Percentiles rank a stretch among this genome's conserved stretches.
Conservation (phyloP, 768 basidiomycete genomes). For the Cystobasidium tubakii region DNA sequence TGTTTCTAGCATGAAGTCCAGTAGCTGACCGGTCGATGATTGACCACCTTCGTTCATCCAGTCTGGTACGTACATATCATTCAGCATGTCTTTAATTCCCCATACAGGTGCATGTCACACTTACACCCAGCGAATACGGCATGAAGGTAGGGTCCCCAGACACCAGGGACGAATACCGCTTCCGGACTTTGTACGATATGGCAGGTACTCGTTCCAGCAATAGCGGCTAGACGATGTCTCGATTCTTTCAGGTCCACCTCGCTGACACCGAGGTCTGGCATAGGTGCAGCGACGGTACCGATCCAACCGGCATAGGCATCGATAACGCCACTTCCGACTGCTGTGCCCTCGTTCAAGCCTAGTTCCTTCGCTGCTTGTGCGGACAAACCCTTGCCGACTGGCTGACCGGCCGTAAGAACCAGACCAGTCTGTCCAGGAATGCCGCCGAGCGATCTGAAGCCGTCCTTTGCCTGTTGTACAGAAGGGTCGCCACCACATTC, state of each 20-base stretch:
- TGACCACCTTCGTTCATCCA: constrained; percentile 99
- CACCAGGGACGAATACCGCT: constrained; percentile 79
- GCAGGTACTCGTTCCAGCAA: constrained; percentile 94
- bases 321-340: constrained; percentile 89
- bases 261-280: constrained; percentile 53
- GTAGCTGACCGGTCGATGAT: constrained; percentile 95
- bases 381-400: constrained; percentile 76
- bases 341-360: constrained; percentile 74
- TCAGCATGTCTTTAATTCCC: neutral
- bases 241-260: constrained; percentile 67
- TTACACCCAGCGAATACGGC: constrained; percentile 76
- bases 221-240: constrained; percentile 73
- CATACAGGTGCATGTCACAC: constrained; percentile 10
- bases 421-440: constrained; percentile 56
- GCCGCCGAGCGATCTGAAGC: constrained; percentile 71
- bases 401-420: constrained; percentile 70
- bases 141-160: constrained; percentile 67
- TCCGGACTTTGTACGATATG: constrained; percentile 85
- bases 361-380: constrained; percentile 73
- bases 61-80: constrained; percentile 44
- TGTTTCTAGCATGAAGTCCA: constrained; percentile 88
- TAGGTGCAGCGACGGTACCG: constrained; percentile 77
- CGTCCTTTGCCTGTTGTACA: constrained; percentile 54
- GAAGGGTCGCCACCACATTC: constrained; percentile 42
- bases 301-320: constrained; percentile 98